Evolutionary conservation across 768 basidiomycete species (phyloP).

Genomic region (Lepiota venenata): DNA sequence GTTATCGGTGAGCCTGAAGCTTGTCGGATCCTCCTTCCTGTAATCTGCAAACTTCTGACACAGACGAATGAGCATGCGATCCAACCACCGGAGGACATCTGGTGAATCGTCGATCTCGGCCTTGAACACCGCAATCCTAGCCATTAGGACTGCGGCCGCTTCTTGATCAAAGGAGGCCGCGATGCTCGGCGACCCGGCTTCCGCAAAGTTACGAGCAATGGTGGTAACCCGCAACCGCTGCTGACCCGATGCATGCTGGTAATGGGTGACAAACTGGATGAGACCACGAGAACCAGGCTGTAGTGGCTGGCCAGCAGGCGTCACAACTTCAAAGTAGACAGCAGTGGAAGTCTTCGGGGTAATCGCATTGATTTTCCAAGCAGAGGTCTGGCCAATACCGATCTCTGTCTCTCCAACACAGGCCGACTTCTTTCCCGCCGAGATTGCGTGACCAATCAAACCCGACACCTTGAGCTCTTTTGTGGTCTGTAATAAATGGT

Average conservation of each 20-base stretch:
- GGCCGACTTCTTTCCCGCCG: conserved; percentile 92
- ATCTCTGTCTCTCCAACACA: conserved; percentile 99
- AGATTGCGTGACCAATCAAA: conserved; percentile 96
- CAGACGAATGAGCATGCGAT: conserved; percentile 96
- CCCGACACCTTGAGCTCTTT: conserved; percentile 99
- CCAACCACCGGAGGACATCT: conserved; percentile 95
- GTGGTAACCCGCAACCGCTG: conserved; percentile 96
- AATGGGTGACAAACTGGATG: conserved; percentile 98
- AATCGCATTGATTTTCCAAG: conserved; percentile 95
- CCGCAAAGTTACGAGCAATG: conserved; percentile 95
- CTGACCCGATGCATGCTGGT: conserved; percentile 96
- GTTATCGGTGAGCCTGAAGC: conserved; percentile 91
- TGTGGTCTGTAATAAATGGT: conserved; percentile 69
- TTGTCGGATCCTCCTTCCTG: conserved; percentile 93
- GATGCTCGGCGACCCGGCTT: conserved; percentile 92
- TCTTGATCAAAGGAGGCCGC: conserved; percentile 97
- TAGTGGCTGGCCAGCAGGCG: conserved; percentile 91
- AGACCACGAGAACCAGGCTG: conserved; percentile 89
- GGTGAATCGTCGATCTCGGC: conserved; percentile 98
- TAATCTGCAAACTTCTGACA: conserved; percentile 99
- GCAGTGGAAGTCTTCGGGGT: conserved; percentile 84
- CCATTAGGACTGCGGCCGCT: conserved; percentile 96
- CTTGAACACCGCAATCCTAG: conserved; percentile 98
- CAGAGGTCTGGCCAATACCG: conserved; percentile 97
- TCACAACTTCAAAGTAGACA: conserved; percentile 98